Evolutionary conservation across 441 rosid genomes (phyloP).

Genomic region (Euphorbia schlechtendalii): DNA sequence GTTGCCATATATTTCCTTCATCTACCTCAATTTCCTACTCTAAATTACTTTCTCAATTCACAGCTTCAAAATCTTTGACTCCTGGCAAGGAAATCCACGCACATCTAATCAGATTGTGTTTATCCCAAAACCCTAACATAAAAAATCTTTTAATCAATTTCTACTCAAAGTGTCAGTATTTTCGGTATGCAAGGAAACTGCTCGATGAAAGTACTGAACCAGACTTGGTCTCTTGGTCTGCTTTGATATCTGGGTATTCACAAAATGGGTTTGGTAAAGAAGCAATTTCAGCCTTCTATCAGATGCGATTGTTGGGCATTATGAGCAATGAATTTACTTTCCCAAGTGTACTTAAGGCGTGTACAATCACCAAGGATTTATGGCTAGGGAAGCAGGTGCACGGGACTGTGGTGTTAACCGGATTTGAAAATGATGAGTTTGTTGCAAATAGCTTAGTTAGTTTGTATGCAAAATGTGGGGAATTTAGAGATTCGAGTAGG

Average conservation of each 20-base stretch:
- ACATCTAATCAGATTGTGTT: slow-evolving; percentile 34
- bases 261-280: slow-evolving; percentile 44
- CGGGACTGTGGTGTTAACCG: slow-evolving; percentile 44
- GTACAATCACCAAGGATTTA: slow-evolving; percentile 36
- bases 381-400: slow-evolving; percentile 55
- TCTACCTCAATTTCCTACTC: slow-evolving; percentile 23
- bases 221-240: slow-evolving; percentile 60
- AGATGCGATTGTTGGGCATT: slow-evolving; percentile 48
- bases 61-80: slow-evolving; percentile 30
- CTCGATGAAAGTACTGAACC: slow-evolving; percentile 53
- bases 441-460: slow-evolving; percentile 57
- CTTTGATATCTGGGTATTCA: slow-evolving; percentile 60
- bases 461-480: slow-evolving; percentile 54
- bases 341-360: slow-evolving; percentile 62
- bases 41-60: slow-evolving; percentile 39
- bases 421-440: slow-evolving; percentile 55
- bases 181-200: slow-evolving; percentile 45
- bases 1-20: not conserved
- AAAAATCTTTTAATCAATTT: slow-evolving; percentile 36
- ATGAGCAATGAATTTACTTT: slow-evolving; percentile 56
- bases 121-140: slow-evolving; percentile 27
- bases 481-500: slow-evolving; percentile 41
- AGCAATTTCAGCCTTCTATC: slow-evolving; percentile 37
- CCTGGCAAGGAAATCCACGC: slow-evolving; percentile 43
- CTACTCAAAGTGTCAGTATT: slow-evolving; percentile 39